A percentile compares a stretch with the other conserved stretches of the same genome.
These are phyloP conservation scores for Cystoderma amianthinum DNA, from an alignment of 768 basidiomycete genomes.

Conservation along the genomic window DNA sequence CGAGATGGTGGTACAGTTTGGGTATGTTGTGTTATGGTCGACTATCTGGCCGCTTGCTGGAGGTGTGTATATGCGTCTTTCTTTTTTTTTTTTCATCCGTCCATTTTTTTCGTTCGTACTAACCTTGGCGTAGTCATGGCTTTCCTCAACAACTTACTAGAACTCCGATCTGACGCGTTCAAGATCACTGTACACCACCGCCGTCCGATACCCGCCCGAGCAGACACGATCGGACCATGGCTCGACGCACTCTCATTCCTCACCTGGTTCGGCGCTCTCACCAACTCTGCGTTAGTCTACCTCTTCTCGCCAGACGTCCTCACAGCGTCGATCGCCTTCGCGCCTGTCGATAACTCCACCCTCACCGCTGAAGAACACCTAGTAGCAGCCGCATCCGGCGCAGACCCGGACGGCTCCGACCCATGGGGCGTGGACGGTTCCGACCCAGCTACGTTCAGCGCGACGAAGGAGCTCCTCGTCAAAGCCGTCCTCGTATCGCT, in stretches of 20 bases:
- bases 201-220: slow-evolving; percentile 79
- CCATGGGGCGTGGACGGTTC: slow-evolving; percentile 16
- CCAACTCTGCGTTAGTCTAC: slow-evolving; percentile 86
- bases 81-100: not conserved
- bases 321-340: slow-evolving; percentile 9
- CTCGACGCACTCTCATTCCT: slow-evolving; percentile 82
- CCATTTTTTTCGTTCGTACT: too few species aligned
- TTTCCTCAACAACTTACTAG: slow-evolving; percentile 87
- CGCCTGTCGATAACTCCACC: slow-evolving; percentile 4
- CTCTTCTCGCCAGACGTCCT: slow-evolving; percentile 60
- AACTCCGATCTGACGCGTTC: slow-evolving; percentile 90
- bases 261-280: slow-evolving; percentile 84
- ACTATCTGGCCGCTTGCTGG: slow-evolving; percentile 92
- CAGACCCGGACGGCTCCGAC: not conserved
- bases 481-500: slow-evolving; percentile 71
- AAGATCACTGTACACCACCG: slow-evolving; percentile 85
- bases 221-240: slow-evolving; percentile 94
- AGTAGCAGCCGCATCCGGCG: slow-evolving; percentile 10
- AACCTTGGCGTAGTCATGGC: slow-evolving; percentile 50
- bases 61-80: slow-evolving; percentile 27
- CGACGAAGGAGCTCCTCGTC: slow-evolving; percentile 44
- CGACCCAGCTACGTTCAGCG: slow-evolving; percentile 17
- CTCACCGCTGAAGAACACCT: slow-evolving; percentile 12
- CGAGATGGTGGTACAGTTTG: slow-evolving; percentile 98
- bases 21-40: slow-evolving; percentile 88